Evolutionary conservation across 441 rosid genomes (phyloP).

Genomic region (Omphalea diandra): DNA sequence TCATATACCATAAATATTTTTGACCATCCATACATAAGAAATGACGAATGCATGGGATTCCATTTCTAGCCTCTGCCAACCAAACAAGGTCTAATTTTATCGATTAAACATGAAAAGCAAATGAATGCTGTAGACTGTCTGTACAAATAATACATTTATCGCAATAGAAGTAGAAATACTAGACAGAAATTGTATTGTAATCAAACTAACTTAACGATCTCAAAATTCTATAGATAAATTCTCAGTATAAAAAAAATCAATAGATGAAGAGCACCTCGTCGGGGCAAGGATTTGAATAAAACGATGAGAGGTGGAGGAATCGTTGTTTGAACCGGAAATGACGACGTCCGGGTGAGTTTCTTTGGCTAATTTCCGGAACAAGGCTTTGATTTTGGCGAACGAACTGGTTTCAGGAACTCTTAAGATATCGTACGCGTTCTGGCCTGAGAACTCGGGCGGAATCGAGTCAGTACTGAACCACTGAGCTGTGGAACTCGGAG

Average conservation of each 20-base stretch:
- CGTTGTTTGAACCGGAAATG: constrained; percentile 36
- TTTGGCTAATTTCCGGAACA: constrained; percentile 80
- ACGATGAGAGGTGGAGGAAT: constrained; percentile 50
- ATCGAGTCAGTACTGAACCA: constrained; percentile 47
- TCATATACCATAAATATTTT: no score
- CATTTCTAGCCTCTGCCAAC: no score
- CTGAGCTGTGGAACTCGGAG: constrained; percentile 36
- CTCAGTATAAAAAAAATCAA: not conserved
- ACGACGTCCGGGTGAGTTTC: constrained; percentile 92
- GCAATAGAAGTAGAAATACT: not conserved
- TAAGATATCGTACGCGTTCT: constrained; percentile 74
- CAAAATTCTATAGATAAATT: not conserved
- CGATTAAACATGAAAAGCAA: no score
- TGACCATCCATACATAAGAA: no score
- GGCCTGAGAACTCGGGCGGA: constrained; percentile 52
- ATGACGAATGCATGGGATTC: no score
- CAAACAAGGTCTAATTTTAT: no score
- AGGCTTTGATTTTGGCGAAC: constrained; percentile 76
- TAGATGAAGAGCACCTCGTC: constrained; percentile 56
- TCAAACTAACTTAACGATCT: not conserved
- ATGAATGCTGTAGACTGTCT: no score
- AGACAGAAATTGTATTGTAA: not conserved
- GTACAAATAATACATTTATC: no score
- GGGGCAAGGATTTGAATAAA: constrained; percentile 87
- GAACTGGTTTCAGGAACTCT: constrained; percentile 68